Evolutionary conservation across 306 rosid genomes (phyloP).

Genomic region (Cucumis cinereus): DNA sequence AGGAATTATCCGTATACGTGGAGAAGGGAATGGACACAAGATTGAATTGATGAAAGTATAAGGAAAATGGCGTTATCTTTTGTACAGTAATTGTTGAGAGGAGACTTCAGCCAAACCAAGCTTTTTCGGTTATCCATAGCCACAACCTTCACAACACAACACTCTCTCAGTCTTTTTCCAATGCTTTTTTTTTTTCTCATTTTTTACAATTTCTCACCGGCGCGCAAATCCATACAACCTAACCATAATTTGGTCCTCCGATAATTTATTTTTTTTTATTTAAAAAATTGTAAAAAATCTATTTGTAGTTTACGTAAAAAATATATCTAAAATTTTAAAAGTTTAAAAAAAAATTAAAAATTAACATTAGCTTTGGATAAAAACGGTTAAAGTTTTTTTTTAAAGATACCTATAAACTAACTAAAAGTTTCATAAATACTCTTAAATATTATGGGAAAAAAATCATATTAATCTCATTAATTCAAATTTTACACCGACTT

Average conservation of each 20-base stretch:
- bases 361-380: no score
- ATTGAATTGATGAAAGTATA: neutral
- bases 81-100: neutral
- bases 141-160: neutral
- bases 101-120: neutral
- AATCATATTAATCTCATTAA: no score
- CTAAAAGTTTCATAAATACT: no score
- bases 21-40: conserved; percentile 26
- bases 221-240: neutral
- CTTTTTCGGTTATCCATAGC: neutral
- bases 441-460: no score
- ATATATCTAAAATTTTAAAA: no score
- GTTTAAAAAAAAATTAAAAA: no score
- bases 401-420: no score
- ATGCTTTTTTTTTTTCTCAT: neutral
- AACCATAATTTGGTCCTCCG: neutral
- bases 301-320: no score
- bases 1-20: conserved; percentile 33
- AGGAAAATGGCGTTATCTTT: neutral
- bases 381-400: no score
- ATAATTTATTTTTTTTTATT: no score
- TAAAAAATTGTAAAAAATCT: no score
- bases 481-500: no score
- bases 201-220: neutral
- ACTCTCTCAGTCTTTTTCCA: neutral